These are phyloP conservation scores for Phytophthora fragariaefolia DNA, from an alignment of 352 stramenopile species.

Conservation along the genomic window DNA sequence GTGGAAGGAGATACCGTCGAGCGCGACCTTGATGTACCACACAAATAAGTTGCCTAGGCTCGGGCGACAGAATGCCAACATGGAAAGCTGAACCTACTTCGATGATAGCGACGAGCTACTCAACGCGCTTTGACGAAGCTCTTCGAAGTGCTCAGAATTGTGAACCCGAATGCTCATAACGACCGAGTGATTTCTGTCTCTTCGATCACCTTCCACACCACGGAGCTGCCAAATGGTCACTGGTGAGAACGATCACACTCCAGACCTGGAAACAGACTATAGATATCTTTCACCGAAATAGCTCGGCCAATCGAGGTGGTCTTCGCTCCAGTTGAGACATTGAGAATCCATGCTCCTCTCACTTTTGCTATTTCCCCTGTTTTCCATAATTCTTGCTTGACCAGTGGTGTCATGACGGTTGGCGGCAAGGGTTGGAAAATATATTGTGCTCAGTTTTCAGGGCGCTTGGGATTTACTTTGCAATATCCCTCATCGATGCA, in stretches of 20 bases:
- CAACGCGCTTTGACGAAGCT: slow-evolving; percentile 65
- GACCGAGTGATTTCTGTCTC: background rate
- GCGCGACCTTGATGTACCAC: slow-evolving; percentile 12
- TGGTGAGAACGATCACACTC: background rate
- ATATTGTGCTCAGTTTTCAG: too few relatives aligned
- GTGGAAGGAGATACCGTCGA: slow-evolving; percentile 21
- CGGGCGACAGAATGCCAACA: too few relatives aligned
- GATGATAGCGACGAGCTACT: slow-evolving; percentile 38
- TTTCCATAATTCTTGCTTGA: too few relatives aligned
- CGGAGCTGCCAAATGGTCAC: background rate
- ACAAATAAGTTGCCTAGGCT: background rate
- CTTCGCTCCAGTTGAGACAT: too few relatives aligned
- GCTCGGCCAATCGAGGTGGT: too few relatives aligned
- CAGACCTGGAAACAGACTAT: background rate
- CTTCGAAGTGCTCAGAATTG: slow-evolving; percentile 77
- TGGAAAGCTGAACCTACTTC: slow-evolving; percentile 35
- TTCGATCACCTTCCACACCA: background rate
- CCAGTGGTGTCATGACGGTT: too few relatives aligned
- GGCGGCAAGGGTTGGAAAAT: too few relatives aligned
- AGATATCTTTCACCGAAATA: background rate
- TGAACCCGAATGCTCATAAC: slow-evolving; percentile 79
- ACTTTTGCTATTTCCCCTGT: too few relatives aligned
- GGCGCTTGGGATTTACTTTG: too few relatives aligned
- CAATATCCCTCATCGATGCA: too few relatives aligned
- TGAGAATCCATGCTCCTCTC: too few relatives aligned